These are phyloP conservation scores for Trichoderma reesei DNA, from an alignment of 495 filamentous ascomycete species.

Conservation along the genomic window DNA sequence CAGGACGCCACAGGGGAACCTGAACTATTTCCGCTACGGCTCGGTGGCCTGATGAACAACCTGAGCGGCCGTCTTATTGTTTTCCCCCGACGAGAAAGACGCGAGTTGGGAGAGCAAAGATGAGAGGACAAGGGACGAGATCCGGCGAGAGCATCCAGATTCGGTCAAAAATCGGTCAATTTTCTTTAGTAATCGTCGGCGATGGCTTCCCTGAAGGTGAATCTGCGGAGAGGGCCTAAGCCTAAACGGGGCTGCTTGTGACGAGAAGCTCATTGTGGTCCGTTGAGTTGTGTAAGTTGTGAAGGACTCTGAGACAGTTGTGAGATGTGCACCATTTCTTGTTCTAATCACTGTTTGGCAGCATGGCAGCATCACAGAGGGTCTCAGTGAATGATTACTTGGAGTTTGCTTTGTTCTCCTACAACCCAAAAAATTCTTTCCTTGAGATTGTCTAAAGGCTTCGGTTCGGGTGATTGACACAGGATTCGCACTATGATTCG, in stretches of 20 bases:
- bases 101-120: background rate
- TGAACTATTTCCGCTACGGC: background rate
- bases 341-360: too few relatives aligned
- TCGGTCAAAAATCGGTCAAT: background rate
- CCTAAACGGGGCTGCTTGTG: background rate
- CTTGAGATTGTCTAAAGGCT: too few relatives aligned
- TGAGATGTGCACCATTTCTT: too few relatives aligned
- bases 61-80: background rate
- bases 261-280: background rate
- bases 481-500: too few relatives aligned
- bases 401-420: too few relatives aligned
- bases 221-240: background rate
- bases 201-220: background rate
- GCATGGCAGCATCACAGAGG: too few relatives aligned
- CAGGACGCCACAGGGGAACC: background rate
- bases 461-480: too few relatives aligned
- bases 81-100: background rate
- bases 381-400: too few relatives aligned
- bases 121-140: background rate
- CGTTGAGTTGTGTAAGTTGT: background rate
- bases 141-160: background rate
- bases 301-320: too few relatives aligned
- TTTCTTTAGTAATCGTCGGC: slow-evolving; percentile 2
- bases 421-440: too few relatives aligned
- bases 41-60: background rate